Base-by-base conservation (phyloP, 2,329 filamentous ascomycete genomes). In the Lachnellula arida region DNA sequence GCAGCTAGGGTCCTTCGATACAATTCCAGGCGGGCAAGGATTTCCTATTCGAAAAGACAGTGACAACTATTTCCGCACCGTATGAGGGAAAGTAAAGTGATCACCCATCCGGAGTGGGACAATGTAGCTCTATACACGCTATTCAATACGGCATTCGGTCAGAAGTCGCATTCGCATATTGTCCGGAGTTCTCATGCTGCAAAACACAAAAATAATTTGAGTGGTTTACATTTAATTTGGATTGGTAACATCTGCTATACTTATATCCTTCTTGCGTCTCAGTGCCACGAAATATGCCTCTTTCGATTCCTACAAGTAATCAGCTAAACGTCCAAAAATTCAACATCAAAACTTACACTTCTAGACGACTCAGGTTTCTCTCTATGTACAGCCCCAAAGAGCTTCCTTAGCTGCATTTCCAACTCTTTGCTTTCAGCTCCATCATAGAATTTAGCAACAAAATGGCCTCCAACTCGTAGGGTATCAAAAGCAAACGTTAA, bases 391-490 rank as follows among this genome's bases (percentile, higher is more conserved):
- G 83, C 89, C 17, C 77, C 74, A 69, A 99, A 99, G 65, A 96
- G 75, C 49, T 79, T 82, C 70, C 82, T 89, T 42, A 99, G 76
- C 64, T 83, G 82, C 59, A 74, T 78, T 74, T 97, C 91, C 11
- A 99, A 74, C 1, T 76, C 77, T 73, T 89, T 92, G 68, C 97
- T 93, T 71, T 97, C 92, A 5, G 79, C 72, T 3, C 94, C 94
- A 71, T 96, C 90, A 72, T 97, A 99, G 73, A 96, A 99, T 73
- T 99, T 99, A 81, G 93, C 97, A 46, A 99, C 81, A 65, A 99
- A 96, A 70, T 96, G 88, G 1, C 95, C 94, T 19, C 90, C 91
- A 3, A 82, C 74, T 64, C 83, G 86, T 22, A 99, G 79, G 7
- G 90, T 94, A 64, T 96, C 90, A 72, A 85, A 89, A 50, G 88